A percentile compares a stretch with the other conserved stretches of the same genome.
These are phyloP conservation scores for Camelina hispida DNA, from an alignment of 345 rosid genomes.

Conservation along the genomic window DNA sequence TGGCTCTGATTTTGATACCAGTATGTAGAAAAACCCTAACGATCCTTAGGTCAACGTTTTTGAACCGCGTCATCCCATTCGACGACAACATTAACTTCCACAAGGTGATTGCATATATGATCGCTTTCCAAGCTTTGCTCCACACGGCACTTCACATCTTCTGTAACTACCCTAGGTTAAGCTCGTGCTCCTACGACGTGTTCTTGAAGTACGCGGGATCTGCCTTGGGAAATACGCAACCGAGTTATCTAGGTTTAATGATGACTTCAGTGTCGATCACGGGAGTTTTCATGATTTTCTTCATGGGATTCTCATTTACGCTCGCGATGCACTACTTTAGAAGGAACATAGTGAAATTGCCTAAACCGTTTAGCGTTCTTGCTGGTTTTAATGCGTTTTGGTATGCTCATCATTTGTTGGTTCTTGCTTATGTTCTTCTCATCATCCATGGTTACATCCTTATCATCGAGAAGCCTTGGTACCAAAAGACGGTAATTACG, in stretches of 20 bases:
- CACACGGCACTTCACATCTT: slow-evolving; percentile 64
- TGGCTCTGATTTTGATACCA: slow-evolving; percentile 87
- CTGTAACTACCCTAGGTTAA: slow-evolving; percentile 68
- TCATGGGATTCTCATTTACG: slow-evolving; percentile 73
- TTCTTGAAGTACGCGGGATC: slow-evolving; percentile 59
- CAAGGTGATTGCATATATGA: slow-evolving; percentile 60
- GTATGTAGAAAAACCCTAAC: slow-evolving; percentile 84
- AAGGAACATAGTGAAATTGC: slow-evolving; percentile 68
- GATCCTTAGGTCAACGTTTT: slow-evolving; percentile 64
- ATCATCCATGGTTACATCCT: slow-evolving; percentile 82
- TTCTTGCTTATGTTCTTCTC: slow-evolving; percentile 66
- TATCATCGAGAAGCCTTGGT: slow-evolving; percentile 68
- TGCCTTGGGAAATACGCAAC: slow-evolving; percentile 58
- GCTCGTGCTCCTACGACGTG: slow-evolving; percentile 48
- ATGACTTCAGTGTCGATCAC: slow-evolving; percentile 59
- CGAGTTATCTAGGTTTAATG: slow-evolving; percentile 62
- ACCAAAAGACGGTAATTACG: slow-evolving; percentile 65
- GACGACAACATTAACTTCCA: slow-evolving; percentile 96
- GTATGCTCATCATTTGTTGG: slow-evolving; percentile 93
- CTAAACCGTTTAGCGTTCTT: slow-evolving; percentile 62
- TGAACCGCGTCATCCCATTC: slow-evolving; percentile 64
- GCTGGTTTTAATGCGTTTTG: slow-evolving; percentile 96
- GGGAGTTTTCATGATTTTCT: slow-evolving; percentile 60
- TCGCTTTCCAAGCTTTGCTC: slow-evolving; percentile 52
- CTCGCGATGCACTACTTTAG: slow-evolving; percentile 74